phyloP scores from a whole-genome alignment of 1,284 basidiomycete species.

The Hemileia vastatrix region DNA sequence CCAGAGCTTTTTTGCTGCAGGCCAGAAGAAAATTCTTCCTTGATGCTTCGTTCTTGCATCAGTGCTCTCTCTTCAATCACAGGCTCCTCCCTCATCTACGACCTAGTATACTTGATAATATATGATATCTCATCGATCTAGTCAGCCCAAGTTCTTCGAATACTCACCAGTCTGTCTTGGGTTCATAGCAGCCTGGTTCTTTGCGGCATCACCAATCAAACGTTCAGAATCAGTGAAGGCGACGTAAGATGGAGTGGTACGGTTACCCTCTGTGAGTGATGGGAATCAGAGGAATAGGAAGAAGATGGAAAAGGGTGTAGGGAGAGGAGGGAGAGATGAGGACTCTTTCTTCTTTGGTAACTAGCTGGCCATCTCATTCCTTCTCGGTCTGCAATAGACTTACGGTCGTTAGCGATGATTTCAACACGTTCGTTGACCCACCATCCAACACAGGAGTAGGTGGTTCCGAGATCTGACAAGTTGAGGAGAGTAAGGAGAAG shows the following conservation, averaged over 20 bases:
- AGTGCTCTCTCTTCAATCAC: too few relatives aligned
- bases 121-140: too few relatives aligned
- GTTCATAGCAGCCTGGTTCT: constrained; percentile 91
- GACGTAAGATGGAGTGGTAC: constrained; percentile 97
- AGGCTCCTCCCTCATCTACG: neutral
- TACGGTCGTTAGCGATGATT: constrained; percentile 47
- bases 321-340: neutral
- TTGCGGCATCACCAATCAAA: too few relatives aligned
- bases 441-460: constrained; percentile 63
- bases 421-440: constrained; percentile 42
- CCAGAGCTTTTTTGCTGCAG: too few relatives aligned
- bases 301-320: constrained; percentile 25
- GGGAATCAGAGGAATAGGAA: constrained; percentile 21
- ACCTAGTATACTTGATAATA: too few relatives aligned
- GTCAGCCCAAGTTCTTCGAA: neutral
- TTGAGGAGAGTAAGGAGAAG: too few relatives aligned
- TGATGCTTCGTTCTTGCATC: too few relatives aligned
- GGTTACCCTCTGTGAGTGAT: constrained; percentile 75
- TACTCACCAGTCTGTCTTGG: constrained; percentile 62
- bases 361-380: neutral
- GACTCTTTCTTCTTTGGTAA: neutral
- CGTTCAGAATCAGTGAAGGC: constrained; percentile 96
- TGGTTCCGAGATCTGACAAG: constrained; percentile 59
- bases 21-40: too few relatives aligned
- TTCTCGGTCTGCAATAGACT: neutral